A percentile compares a stretch with the other conserved stretches of the same genome.
These are phyloP conservation scores for Microglena sp. DNA, from an alignment of 139 green algal genomes.

Conservation along the genomic window DNA sequence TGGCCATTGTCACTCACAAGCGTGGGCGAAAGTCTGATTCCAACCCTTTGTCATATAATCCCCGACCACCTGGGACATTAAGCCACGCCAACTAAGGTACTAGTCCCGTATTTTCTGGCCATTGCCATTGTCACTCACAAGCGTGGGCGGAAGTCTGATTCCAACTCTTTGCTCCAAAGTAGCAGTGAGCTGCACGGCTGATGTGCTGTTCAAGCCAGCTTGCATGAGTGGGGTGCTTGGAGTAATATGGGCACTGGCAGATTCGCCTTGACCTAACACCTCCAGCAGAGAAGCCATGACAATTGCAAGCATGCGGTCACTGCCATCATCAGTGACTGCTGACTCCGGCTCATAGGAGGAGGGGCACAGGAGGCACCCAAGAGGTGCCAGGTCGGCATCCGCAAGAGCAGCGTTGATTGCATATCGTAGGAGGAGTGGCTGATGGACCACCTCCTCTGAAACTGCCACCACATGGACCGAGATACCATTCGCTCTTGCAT, in stretches of 20 bases:
- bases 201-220: conserved; percentile 30
- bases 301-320: not conserved
- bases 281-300: not conserved
- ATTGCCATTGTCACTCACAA: no score
- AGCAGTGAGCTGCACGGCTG: conserved; percentile 38
- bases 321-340: conserved; percentile 28
- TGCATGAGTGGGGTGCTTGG: not conserved
- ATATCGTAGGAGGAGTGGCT: no score
- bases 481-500: no score
- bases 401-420: no score
- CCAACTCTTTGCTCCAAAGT: conserved; percentile 25
- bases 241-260: not conserved
- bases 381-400: not conserved
- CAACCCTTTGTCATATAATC: no score
- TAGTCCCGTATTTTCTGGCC: no score
- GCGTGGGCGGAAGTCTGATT: conserved; percentile 32
- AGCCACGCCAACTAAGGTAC: no score
- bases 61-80: no score
- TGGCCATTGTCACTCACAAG: no score
- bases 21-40: no score
- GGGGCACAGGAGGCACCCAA: not conserved
- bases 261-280: not conserved
- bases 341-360: conserved; percentile 17
- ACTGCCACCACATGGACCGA: not conserved
- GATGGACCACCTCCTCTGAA: not conserved